Evolutionary conservation across 2,329 filamentous ascomycete genomes (phyloP), one percentile per base, ranked within the genome.

Genomic region (Amylocarpus encephaloides): DNA sequence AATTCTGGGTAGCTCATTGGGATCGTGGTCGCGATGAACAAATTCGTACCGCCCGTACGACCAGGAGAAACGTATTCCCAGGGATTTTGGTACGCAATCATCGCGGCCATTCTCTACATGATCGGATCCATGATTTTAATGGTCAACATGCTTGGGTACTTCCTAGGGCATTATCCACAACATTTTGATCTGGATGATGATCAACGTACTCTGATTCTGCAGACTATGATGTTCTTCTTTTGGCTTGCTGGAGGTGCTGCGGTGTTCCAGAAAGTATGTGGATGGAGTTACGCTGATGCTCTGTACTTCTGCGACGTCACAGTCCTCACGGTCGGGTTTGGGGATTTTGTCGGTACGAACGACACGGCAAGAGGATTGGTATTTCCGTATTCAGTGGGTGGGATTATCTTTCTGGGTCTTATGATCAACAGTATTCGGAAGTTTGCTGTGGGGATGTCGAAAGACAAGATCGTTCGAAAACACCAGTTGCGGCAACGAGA

Each of bases 141-240:
- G 74, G 66, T 84, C 54, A 87, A 87, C 56, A 85, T 86, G 79
- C 66, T 84, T 15, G 83, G 83, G 1, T 85, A 84, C 56, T 79
- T 85, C 50, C 70, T 83, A 0, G 82, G 83, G 1, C 80, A 84
- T 57, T 87, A 87, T 59, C 80, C 81, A 1, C 78, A 85, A 59
- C 76, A 80, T 55, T 86, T 87, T 59, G 73, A 77, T 3, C 68
- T 87, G 3, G 82, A 80, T 5, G 79, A 85, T 47, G 76, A 81
- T 44, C 84, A 87, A 60, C 73, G 84, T 1, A 86, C 82, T 0
- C 67, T 88, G 22, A 87, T 88, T 58, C 63, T 87, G 4, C 83
- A 87, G 62, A 86, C 82, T 0, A 85, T 84, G 70, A 73, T 80
- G 46, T 84, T 86, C 64, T 84, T 86, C 60, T 70, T 83, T 46